Conservation (phyloP, 2,329 filamentous ascomycete genomes). For the Sclerotinia sclerotiorum region DNA sequence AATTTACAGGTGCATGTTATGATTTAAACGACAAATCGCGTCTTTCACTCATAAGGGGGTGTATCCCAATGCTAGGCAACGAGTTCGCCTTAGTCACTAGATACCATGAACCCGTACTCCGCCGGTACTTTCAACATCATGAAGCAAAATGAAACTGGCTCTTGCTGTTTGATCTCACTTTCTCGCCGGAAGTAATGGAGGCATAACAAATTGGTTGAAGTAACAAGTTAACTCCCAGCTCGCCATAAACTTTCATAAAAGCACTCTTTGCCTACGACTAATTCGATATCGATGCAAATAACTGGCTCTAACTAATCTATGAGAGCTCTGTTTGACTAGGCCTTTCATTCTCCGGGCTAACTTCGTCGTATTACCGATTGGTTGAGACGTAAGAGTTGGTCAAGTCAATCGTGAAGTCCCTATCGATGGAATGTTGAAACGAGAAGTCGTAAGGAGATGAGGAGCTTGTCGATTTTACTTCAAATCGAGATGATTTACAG, state of each 20-base stretch:
- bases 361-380: too few relatives aligned
- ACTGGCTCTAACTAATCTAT: accelerated
- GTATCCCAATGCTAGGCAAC: neutral
- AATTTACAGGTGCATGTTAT: neutral
- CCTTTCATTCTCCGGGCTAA: neutral
- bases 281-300: neutral
- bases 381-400: too few relatives aligned
- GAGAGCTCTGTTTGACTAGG: neutral
- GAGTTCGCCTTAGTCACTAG: neutral
- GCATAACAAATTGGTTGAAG: neutral
- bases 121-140: neutral
- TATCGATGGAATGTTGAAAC: neutral
- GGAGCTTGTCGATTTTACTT: neutral
- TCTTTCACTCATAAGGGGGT: neutral
- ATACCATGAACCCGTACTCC: neutral
- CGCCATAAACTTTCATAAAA: neutral
- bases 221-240: neutral
- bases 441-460: neutral
- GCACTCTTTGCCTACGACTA: neutral
- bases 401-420: neutral
- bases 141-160: too few relatives aligned
- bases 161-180: neutral
- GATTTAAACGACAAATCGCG: neutral
- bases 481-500: neutral
- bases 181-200: too few relatives aligned